Base-by-base conservation (phyloP, 768 basidiomycete species). In the Paxillus involutus region DNA sequence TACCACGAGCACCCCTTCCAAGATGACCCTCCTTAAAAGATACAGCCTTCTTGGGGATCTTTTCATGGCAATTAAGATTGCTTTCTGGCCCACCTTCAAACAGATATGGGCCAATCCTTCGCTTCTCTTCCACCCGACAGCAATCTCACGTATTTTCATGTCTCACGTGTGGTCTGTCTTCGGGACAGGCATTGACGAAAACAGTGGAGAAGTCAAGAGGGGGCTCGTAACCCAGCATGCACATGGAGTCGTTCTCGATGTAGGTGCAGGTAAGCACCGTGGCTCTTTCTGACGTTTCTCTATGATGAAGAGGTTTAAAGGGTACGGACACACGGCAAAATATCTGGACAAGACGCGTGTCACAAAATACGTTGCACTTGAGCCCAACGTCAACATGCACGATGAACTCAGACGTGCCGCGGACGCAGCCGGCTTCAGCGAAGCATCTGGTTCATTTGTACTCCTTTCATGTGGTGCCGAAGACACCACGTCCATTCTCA, bases 301-400 rank as follows among this genome's bases (percentile, higher is more conserved):
- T 17, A 32, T n/a, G n/a, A n/a, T n/a, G 32, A 19, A 21, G 43
- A 21, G 39, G 8, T 33, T 43, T n/a, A 40, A 41, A 88, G 88
- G 85, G 0, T 74, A 81, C 52, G 89, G 89, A 0, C 87, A 88
- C 61, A 81, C 79, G 0, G 70, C 78, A 12, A 74, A 73, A 30
- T 90, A 91, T 60, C 77, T 92, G 21, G 78, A 88, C 52, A 72
- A 64, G 30, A 55, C 61, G 2, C 72, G 69, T 29, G 84, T 90
- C 17, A 78, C 80, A 1, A 81, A 75, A 63, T 90, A 91, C 58
- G 72, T 90, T 44, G 89, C 88, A 1, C 65, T 91, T 6, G 89
- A 91, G 61, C 89, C 89, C 6, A 91, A 89, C 59, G 50, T 57
- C 5, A 67, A 72, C 50, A 88, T 89, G 87, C 86, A 90, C 62